Evolutionary conservation across 2,329 filamentous ascomycete species (phyloP).

Genomic region (Fusarium pilosicola): DNA sequence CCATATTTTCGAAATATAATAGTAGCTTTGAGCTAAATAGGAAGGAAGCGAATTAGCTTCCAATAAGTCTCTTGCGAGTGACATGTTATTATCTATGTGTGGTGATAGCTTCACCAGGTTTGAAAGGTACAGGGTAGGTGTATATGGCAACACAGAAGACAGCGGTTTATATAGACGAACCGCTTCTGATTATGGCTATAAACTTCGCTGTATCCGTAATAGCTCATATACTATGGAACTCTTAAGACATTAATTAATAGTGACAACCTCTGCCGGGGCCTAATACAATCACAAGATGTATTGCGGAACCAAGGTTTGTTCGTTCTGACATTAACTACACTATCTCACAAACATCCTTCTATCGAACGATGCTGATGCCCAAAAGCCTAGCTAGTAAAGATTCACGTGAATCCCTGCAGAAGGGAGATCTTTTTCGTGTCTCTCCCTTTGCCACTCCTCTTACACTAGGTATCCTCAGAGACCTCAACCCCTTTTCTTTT

Average conservation of each 20-base stretch:
- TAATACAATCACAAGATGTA: background rate
- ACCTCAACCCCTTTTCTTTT: constrained; percentile 12
- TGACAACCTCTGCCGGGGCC: no score
- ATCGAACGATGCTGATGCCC: background rate
- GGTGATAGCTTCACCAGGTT: background rate
- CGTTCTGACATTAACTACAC: constrained; percentile 21
- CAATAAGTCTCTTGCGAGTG: background rate
- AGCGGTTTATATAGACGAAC: background rate
- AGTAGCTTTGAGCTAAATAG: no score
- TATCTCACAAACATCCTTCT: constrained; percentile 17
- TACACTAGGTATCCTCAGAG: background rate
- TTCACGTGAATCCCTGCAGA: background rate
- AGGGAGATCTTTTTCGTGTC: background rate
- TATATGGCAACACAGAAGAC: background rate
- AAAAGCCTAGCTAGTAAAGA: background rate
- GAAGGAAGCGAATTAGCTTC: background rate
- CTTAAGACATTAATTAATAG: background rate
- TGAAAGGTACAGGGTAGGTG: background rate
- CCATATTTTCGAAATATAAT: no score
- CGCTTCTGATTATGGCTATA: background rate
- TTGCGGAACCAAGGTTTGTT: background rate
- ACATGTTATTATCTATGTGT: background rate
- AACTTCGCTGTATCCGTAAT: background rate
- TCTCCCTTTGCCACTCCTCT: background rate
- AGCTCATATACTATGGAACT: background rate